Percentiles rank a stretch among this genome's conserved stretches.
Evolutionary conservation across 768 basidiomycete genomes (phyloP).

Genomic region (Cystobasidium tubakii): DNA sequence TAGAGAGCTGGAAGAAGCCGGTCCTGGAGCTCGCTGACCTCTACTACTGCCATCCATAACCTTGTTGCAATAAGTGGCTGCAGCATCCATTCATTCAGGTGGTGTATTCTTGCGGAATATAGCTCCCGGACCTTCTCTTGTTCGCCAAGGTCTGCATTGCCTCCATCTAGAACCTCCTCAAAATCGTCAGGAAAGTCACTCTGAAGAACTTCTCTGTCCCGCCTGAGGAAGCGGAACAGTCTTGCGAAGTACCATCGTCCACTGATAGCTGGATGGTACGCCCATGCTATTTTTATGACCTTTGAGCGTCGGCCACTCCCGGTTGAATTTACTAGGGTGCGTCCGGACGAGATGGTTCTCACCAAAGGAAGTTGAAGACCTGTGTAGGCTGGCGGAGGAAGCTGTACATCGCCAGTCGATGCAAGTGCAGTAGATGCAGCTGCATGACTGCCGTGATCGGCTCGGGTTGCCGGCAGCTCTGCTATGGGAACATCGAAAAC

Average conservation of each 20-base stretch:
- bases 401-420: not conserved
- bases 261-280: conserved; percentile 24
- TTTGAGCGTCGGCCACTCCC: not conserved
- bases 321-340: not conserved
- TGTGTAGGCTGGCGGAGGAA: conserved; percentile 8
- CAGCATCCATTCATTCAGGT: conserved; percentile 30
- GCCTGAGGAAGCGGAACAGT: conserved; percentile 8
- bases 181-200: conserved; percentile 24
- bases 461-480: not conserved
- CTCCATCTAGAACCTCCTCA: conserved; percentile 8
- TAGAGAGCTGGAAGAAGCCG: too few relatives aligned
- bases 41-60: conserved; percentile 10
- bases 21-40: not conserved
- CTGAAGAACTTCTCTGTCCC: conserved; percentile 3
- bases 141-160: not conserved
- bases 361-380: conserved; percentile 12
- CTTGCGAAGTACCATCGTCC: not conserved
- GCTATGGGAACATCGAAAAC: conserved; percentile 1
- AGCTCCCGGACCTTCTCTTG: conserved; percentile 25
- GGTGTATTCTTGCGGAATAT: conserved; percentile 12
- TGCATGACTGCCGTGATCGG: not conserved
- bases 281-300: conserved; percentile 17
- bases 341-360: conserved; percentile 23
- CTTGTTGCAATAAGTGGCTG: not conserved
- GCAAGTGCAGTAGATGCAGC: too few relatives aligned